phyloP scores from a whole-genome alignment of 345 rosid genomes.

The Arabis hirsuta region DNA sequence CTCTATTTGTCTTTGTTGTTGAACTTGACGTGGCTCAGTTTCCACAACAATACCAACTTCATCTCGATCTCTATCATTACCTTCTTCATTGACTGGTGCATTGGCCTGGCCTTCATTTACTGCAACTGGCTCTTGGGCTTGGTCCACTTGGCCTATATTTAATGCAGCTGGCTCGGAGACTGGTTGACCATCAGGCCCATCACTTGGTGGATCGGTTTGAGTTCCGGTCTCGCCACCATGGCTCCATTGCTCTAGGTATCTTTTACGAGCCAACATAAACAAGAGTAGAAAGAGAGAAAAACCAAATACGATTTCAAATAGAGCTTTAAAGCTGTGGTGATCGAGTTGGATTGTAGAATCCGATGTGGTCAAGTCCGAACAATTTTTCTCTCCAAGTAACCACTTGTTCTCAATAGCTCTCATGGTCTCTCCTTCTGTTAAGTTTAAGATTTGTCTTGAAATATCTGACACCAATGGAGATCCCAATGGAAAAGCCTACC shows the following conservation, averaged over 20 bases:
- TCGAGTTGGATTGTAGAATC: conserved; percentile 48
- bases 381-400: conserved; percentile 28
- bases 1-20: too few species aligned
- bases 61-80: not conserved
- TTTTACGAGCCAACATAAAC: not conserved
- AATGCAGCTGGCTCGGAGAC: too few species aligned
- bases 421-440: conserved; percentile 50
- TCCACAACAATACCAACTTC: not conserved
- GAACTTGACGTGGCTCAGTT: not conserved
- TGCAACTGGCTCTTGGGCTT: too few species aligned
- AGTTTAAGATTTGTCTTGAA: conserved; percentile 49
- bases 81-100: conserved; percentile 12
- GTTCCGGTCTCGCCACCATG: not conserved
- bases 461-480: conserved; percentile 55
- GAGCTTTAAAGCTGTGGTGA: conserved; percentile 52
- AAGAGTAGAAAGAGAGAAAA: conserved; percentile 40
- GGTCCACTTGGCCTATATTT: too few species aligned
- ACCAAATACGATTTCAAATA: conserved; percentile 50
- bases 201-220: not conserved
- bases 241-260: not conserved
- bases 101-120: conserved; percentile 4
- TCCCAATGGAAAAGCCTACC: conserved; percentile 52
- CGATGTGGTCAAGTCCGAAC: conserved; percentile 32
- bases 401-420: conserved; percentile 44
- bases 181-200: not conserved